Evolutionary conservation across 2,329 filamentous ascomycete genomes (phyloP), one percentile per base, ranked within the genome.

Genomic region (Talaromyces verruculosus): DNA sequence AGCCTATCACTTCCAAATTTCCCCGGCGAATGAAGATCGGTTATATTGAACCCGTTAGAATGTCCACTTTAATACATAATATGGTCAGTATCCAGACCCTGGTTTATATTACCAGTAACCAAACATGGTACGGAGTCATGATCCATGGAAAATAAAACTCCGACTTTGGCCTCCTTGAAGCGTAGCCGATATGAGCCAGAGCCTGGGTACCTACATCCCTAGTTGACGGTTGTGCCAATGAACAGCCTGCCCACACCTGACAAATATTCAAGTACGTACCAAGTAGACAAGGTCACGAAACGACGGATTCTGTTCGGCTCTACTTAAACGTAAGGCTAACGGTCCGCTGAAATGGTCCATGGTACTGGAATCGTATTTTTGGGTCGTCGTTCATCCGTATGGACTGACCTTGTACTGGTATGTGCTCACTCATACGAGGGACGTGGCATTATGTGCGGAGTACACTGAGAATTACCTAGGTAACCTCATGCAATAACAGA

Each of bases 291-390:
- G 25, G 25, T 25, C 25, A 25, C 33, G 53, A 57, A 57, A 57
- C 30, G 19, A 37, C 33, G 51, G 51, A 13, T 55, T 39, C 53
- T 33, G n/a, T 37, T 37, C 51, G 17, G 49, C 8, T n/a, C 8
- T 35, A 5, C 3, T 55, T 37, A 15, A 15, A 35, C 17, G 51
- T 30, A 51, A 28, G 47, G 47, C 47, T 51, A 51, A 30, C 47
- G 47, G 53, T 37, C 53, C 53, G 53, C 33, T 57, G 30, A 37
- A 39, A 15, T 22, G 28, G 17, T 17, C 53, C 53, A 57, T 57
- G 53, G 53, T 57, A 57, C 53, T 37, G 53, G 53, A 57, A 57
- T 39, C 33, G 6, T 57, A 39, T 39, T 57, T 57, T 57, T 57
- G 53, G 53, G 15, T 57, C 30, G 30, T 39, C 49, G 28, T 33